Percentiles rank a stretch among this genome's conserved stretches.
Conservation (phyloP, 2,329 filamentous ascomycete species). For the Claviceps citrina region DNA sequence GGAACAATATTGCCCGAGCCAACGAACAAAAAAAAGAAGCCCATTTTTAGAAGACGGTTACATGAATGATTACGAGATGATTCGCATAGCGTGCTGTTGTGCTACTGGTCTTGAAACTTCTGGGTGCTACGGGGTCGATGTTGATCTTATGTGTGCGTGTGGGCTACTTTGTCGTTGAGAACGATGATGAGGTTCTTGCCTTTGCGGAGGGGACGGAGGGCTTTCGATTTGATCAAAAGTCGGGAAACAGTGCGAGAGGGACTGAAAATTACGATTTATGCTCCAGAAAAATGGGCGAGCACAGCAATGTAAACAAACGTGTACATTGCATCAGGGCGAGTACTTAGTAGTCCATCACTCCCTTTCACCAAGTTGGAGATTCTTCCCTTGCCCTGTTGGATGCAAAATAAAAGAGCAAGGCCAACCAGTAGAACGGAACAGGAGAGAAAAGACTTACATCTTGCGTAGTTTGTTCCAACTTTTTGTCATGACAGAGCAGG, state of each 20-base stretch:
- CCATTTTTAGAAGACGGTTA: not conserved
- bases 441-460: not conserved
- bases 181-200: not conserved
- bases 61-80: conserved; percentile 4
- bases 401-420: not conserved
- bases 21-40: not conserved
- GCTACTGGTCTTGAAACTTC: conserved; percentile 3
- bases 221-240: not conserved
- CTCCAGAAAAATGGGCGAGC: too few relatives aligned
- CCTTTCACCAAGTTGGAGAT: too few relatives aligned
- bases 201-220: not conserved
- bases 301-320: too few relatives aligned
- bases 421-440: not conserved
- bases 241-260: too few relatives aligned
- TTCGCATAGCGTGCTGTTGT: conserved; percentile 2
- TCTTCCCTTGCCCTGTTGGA: too few relatives aligned
- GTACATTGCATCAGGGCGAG: too few relatives aligned
- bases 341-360: too few relatives aligned
- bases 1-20: too few relatives aligned
- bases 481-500: conserved; percentile 12
- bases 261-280: too few relatives aligned
- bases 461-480: not conserved
- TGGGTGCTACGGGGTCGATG: not conserved
- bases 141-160: not conserved
- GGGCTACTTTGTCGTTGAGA: conserved; percentile 15